Conservation (phyloP, 345 rosid species). For the Aquilaria malaccensis region DNA sequence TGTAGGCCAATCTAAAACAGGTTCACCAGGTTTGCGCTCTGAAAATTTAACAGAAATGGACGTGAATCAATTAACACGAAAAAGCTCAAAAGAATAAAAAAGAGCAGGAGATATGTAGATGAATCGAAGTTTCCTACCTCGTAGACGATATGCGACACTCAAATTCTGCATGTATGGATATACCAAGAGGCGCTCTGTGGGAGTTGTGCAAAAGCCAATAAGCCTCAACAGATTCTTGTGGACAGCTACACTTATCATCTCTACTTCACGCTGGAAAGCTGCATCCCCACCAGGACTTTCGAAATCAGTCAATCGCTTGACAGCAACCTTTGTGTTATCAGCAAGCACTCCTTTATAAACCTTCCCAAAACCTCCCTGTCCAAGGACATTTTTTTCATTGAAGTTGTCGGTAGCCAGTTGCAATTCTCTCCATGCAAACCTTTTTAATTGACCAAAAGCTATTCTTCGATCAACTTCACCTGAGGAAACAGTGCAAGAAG, state of each 20-base stretch:
- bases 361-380: constrained; percentile 97
- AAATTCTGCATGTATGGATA: constrained; percentile 94
- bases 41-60: constrained; percentile 19
- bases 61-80: constrained; percentile 1
- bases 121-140: constrained; percentile 42
- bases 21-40: constrained; percentile 77
- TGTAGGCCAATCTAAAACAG: constrained; percentile 73
- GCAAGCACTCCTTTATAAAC: constrained; percentile 86
- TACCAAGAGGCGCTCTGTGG: constrained; percentile 85
- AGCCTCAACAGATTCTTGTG: constrained; percentile 80
- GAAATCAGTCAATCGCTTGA: constrained; percentile 85
- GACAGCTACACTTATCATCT: constrained; percentile 97
- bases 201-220: constrained; percentile 93
- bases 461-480: constrained; percentile 96
- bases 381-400: constrained; percentile 79
- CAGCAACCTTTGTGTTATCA: constrained; percentile 78
- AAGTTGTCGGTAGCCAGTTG: constrained; percentile 85
- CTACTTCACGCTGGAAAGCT: constrained; percentile 94
- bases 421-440: constrained; percentile 91
- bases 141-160: constrained; percentile 82
- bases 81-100: neutral
- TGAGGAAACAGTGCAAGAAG: constrained; percentile 22
- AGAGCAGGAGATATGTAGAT: neutral
- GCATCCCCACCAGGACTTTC: constrained; percentile 94
- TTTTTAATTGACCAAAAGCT: constrained; percentile 87